Percentiles rank a stretch among this genome's conserved stretches.
Evolutionary conservation across 768 basidiomycete species (phyloP).

Genomic region (Leccinum disarticulatum): DNA sequence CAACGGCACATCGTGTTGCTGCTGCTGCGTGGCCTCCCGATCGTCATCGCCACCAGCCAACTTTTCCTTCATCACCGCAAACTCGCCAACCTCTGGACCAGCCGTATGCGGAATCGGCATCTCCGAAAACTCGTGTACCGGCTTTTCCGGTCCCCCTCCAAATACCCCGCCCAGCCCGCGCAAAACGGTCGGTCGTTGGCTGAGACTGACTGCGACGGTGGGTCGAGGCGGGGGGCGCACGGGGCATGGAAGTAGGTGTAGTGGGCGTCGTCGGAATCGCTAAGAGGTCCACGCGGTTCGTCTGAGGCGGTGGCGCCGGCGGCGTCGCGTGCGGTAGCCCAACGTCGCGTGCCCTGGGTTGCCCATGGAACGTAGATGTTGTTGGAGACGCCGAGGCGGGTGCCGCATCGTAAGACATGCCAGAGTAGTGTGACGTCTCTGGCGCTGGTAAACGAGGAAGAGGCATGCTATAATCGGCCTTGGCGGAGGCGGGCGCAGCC

Average conservation of each 20-base stretch:
- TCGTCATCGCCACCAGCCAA: no score
- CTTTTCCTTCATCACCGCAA: no score
- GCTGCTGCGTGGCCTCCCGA: no score
- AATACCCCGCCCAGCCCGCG: conserved; percentile 65
- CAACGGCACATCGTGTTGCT: conserved; percentile 33
- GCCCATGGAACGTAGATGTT: conserved; percentile 52
- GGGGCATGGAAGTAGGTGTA: conserved; percentile 42
- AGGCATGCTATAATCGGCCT: conserved; percentile 80
- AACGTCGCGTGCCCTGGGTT: conserved; percentile 67
- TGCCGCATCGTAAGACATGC: conserved; percentile 72
- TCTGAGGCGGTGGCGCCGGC: neutral
- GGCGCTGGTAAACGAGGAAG: conserved; percentile 80
- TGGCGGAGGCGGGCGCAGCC: conserved; percentile 34
- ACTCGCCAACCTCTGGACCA: no score
- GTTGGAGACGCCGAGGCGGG: conserved; percentile 54
- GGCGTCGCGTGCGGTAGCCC: conserved; percentile 36
- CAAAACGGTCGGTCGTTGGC: conserved; percentile 59
- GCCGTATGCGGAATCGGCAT: conserved; percentile 53
- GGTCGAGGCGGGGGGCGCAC: conserved; percentile 74
- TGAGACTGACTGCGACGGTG: conserved; percentile 83
- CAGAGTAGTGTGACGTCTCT: conserved; percentile 77
- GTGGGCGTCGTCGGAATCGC: conserved; percentile 28
- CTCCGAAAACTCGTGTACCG: conserved; percentile 45
- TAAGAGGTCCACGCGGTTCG: conserved; percentile 34
- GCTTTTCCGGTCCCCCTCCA: conserved; percentile 38